Conservation (phyloP, 2,329 filamentous ascomycete genomes). For the Fusarium annulatum region DNA sequence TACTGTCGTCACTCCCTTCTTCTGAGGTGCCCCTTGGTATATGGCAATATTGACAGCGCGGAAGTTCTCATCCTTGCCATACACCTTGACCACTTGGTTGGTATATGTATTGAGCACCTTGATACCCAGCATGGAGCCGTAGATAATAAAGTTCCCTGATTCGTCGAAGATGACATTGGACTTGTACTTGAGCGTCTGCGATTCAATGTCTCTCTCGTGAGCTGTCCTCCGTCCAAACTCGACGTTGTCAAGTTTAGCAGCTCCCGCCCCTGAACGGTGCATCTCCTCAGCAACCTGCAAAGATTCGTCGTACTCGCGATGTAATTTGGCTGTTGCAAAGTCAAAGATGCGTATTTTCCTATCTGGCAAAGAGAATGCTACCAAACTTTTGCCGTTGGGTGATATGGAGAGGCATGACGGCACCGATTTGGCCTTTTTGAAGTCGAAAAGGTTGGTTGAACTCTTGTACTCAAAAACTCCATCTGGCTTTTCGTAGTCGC, state of each 20-base stretch:
- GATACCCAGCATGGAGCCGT: slow-evolving; percentile 89
- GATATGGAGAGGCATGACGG: slow-evolving; percentile 87
- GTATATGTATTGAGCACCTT: slow-evolving; percentile 98
- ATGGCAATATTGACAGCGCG: slow-evolving; percentile 84
- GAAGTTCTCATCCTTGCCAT: slow-evolving; percentile 89
- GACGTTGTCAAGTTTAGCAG: slow-evolving; percentile 85
- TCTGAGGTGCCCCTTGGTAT: slow-evolving; percentile 95
- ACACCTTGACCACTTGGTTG: slow-evolving; percentile 90
- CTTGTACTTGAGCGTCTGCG: slow-evolving; percentile 72
- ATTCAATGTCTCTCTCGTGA: slow-evolving; percentile 87
- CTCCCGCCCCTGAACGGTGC: slow-evolving; percentile 90
- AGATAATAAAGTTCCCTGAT: slow-evolving; percentile 93
- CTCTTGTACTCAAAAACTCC: slow-evolving; percentile 95
- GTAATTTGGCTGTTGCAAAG: slow-evolving; percentile 87
- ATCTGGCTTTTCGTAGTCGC: slow-evolving; percentile 88
- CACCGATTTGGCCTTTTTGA: slow-evolving; percentile 92
- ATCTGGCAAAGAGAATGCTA: slow-evolving; percentile 90
- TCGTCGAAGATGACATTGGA: slow-evolving; percentile 95
- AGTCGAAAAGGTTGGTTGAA: slow-evolving; percentile 93
- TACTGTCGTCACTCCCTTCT: slow-evolving; percentile 91
- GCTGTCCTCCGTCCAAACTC: slow-evolving; percentile 92
- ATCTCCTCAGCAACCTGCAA: slow-evolving; percentile 89
- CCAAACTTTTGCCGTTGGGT: slow-evolving; percentile 86
- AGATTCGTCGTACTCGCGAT: slow-evolving; percentile 95
- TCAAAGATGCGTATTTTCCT: slow-evolving; percentile 94